A percentile compares a stretch with the other conserved stretches of the same genome.
Evolutionary conservation across 164 flowering plant genomes (phyloP).

Genomic region (Berberis thunbergii): DNA sequence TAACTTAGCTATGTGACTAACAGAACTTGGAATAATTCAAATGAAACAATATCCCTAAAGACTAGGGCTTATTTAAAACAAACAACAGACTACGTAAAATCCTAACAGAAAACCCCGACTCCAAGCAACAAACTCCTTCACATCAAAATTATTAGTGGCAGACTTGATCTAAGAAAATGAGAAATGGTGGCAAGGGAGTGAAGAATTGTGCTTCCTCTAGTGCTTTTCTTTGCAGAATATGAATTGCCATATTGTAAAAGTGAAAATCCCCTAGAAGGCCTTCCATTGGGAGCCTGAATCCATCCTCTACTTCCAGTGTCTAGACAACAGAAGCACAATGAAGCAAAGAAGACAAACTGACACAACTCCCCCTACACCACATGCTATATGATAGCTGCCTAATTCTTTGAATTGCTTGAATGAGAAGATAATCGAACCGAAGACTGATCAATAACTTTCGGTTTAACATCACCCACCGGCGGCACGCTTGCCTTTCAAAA

Average conservation of each 20-base stretch:
- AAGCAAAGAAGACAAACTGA: slow-evolving; percentile 14
- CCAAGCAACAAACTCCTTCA: too few relatives aligned
- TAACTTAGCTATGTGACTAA: too few relatives aligned
- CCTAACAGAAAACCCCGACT: too few relatives aligned
- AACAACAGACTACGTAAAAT: too few relatives aligned
- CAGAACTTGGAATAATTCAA: too few relatives aligned
- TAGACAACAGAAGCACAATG: slow-evolving; percentile 12
- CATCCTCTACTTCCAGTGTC: slow-evolving; percentile 13
- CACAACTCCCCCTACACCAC: slow-evolving; percentile 21
- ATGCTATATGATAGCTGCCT: slow-evolving; percentile 10
- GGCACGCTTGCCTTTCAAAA: too few relatives aligned
- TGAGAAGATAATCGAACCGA: not conserved
- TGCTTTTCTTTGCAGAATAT: slow-evolving; percentile 19
- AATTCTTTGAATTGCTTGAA: not conserved
- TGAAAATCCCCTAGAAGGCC: slow-evolving; percentile 26
- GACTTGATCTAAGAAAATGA: slow-evolving; percentile 34
- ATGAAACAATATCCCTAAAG: too few relatives aligned
- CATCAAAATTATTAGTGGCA: slow-evolving; percentile 35
- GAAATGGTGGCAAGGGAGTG: slow-evolving; percentile 39
- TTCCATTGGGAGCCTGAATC: slow-evolving; percentile 19
- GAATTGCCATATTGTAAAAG: slow-evolving; percentile 22
- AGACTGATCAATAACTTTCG: not conserved
- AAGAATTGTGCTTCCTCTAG: slow-evolving; percentile 23
- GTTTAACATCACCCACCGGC: too few relatives aligned
- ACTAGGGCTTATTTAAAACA: too few relatives aligned